phyloP scores from a whole-genome alignment of 768 basidiomycete genomes.

The Asterophora parasitica region DNA sequence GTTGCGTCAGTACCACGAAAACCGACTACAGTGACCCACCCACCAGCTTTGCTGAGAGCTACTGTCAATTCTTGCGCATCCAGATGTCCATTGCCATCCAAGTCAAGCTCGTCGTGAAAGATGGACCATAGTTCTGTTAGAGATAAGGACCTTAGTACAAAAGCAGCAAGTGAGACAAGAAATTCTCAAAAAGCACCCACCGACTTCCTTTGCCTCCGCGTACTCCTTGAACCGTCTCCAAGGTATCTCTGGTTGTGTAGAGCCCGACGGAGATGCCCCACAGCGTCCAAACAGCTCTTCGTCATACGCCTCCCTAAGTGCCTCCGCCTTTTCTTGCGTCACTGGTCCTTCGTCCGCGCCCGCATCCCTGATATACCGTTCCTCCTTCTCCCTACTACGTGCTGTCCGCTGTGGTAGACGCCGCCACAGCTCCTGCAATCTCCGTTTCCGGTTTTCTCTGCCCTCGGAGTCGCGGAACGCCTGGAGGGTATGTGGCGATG shows the following conservation, averaged over 20 bases:
- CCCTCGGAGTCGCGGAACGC: constrained; percentile 68
- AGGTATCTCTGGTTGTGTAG: constrained; percentile 42
- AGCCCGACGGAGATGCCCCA: constrained; percentile 37
- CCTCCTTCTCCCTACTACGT: constrained; percentile 8
- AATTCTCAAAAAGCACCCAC: constrained; percentile 36
- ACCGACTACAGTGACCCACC: constrained; percentile 19
- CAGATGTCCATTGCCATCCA: constrained; percentile 82
- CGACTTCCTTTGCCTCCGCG: constrained; percentile 76
- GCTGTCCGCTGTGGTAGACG: constrained; percentile 37
- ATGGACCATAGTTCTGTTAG: constrained; percentile 80
- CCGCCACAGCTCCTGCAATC: constrained; percentile 61
- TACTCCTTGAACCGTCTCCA: constrained; percentile 76
- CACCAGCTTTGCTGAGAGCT: constrained; percentile 67
- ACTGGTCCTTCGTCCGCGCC: constrained; percentile 25
- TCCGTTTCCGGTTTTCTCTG: constrained; percentile 51
- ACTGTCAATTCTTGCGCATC: constrained; percentile 46
- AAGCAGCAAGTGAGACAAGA: constrained; percentile 4
- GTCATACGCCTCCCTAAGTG: constrained; percentile 67
- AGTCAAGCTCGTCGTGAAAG: constrained; percentile 86
- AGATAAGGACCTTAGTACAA: constrained; percentile 13
- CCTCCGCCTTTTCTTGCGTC: constrained; percentile 59
- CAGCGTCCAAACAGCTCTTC: constrained; percentile 65
- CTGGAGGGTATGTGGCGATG: constrained; percentile 44
- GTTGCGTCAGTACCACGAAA: constrained; percentile 13
- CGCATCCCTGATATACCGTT: constrained; percentile 5